Conservation (phyloP, 139 green algal genomes). For the Auxenochlorella pyrenoidosa region DNA sequence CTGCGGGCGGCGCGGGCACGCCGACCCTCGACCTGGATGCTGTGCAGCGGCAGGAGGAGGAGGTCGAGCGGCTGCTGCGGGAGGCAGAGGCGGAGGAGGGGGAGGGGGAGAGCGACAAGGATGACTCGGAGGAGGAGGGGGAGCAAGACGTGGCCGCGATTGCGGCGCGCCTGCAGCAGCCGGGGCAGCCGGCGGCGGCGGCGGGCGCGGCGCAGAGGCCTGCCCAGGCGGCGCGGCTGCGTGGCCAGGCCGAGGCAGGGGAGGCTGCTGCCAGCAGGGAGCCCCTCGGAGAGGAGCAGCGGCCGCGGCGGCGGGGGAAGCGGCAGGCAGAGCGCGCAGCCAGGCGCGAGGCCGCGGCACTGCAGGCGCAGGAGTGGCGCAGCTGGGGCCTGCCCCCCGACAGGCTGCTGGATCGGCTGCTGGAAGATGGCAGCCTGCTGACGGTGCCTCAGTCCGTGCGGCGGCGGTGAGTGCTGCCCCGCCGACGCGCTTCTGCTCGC, state of each 20-base stretch:
- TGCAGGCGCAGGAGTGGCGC: background rate
- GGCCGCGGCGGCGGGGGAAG: background rate
- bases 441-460: background rate
- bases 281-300: background rate
- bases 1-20: too few relatives aligned
- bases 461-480: slow-evolving; percentile 6
- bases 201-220: too few relatives aligned
- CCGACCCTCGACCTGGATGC: background rate
- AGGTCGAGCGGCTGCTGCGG: background rate
- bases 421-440: background rate
- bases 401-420: background rate
- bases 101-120: background rate
- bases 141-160: background rate
- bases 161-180: too few relatives aligned
- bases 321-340: background rate
- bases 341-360: background rate
- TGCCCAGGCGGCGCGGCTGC: too few relatives aligned
- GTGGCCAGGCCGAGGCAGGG: too few relatives aligned
- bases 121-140: background rate
- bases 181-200: too few relatives aligned
- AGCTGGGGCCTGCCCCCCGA: background rate
- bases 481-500: background rate
- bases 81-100: background rate
- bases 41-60: background rate
- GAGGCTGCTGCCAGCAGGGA: background rate